phyloP scores from a whole-genome alignment of 2,329 filamentous ascomycete genomes.

The Scorias spongiosa region DNA sequence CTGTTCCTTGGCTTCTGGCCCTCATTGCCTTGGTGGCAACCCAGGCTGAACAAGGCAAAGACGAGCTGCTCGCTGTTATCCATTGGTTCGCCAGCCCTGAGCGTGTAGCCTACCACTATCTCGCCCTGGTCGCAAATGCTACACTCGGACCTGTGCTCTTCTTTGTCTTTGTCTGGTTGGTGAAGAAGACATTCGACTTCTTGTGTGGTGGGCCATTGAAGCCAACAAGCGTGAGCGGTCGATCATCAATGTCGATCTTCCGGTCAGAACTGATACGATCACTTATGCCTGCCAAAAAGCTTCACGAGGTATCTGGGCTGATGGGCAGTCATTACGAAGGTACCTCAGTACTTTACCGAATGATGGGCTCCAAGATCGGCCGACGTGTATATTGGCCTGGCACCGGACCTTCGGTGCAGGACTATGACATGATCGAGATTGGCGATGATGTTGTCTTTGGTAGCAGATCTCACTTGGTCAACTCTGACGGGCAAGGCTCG shows the following conservation, averaged over 20 bases:
- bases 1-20: slow-evolving; percentile 28
- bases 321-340: slow-evolving; percentile 42
- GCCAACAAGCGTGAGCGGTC: slow-evolving; percentile 18
- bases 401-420: slow-evolving; percentile 37
- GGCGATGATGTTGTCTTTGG: slow-evolving; percentile 47
- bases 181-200: slow-evolving; percentile 28
- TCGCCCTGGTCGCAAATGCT: slow-evolving; percentile 29
- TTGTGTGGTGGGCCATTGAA: slow-evolving; percentile 16
- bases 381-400: slow-evolving; percentile 43
- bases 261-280: slow-evolving; percentile 29
- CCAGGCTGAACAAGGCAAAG: slow-evolving; percentile 18
- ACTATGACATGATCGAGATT: slow-evolving; percentile 41
- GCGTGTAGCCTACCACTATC: slow-evolving; percentile 36
- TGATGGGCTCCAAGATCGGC: slow-evolving; percentile 38
- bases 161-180: slow-evolving; percentile 27
- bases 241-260: slow-evolving; percentile 28
- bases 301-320: slow-evolving; percentile 35
- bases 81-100: slow-evolving; percentile 35
- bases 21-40: slow-evolving; percentile 31
- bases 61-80: slow-evolving; percentile 28
- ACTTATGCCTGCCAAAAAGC: slow-evolving; percentile 28
- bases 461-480: slow-evolving; percentile 38
- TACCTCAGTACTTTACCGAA: slow-evolving; percentile 35
- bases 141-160: slow-evolving; percentile 30
- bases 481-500: slow-evolving; percentile 36